Evolutionary conservation across 106 monocot species (phyloP).

Genomic region (Chionographis japonica): DNA sequence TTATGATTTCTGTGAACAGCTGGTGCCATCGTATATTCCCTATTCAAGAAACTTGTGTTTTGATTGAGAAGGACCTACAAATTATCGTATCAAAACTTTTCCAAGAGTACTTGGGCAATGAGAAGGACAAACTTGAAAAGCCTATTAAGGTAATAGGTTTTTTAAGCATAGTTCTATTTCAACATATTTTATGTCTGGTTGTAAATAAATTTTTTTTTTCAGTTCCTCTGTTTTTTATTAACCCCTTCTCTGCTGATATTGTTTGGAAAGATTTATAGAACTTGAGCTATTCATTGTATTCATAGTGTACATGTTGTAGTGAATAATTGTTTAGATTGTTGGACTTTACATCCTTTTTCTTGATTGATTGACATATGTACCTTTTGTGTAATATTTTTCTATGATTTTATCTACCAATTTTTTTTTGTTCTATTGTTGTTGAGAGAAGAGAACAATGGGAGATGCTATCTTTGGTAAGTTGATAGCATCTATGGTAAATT

Average conservation of each 20-base stretch:
- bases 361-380: too few relatives aligned
- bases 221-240: too few relatives aligned
- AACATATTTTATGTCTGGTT: background rate
- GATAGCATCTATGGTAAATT: too few relatives aligned
- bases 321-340: too few relatives aligned
- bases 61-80: conserved; percentile 55
- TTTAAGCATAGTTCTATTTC: background rate
- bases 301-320: background rate
- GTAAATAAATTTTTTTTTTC: background rate
- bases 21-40: conserved; percentile 98
- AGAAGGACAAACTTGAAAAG: conserved; percentile 22
- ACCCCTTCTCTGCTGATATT: too few relatives aligned
- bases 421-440: too few relatives aligned
- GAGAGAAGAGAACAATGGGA: too few relatives aligned
- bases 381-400: too few relatives aligned
- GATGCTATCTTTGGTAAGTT: too few relatives aligned
- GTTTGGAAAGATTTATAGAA: background rate
- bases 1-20: conserved; percentile 34
- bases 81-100: conserved; percentile 65
- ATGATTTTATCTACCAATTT: too few relatives aligned
- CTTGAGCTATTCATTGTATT: background rate
- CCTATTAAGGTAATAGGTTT: conserved; percentile 63
- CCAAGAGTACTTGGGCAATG: conserved; percentile 28
- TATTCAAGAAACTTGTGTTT: conserved; percentile 83
- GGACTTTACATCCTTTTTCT: too few relatives aligned